Base-by-base conservation (phyloP, 768 basidiomycete genomes). In the Lyophyllum atratum region DNA sequence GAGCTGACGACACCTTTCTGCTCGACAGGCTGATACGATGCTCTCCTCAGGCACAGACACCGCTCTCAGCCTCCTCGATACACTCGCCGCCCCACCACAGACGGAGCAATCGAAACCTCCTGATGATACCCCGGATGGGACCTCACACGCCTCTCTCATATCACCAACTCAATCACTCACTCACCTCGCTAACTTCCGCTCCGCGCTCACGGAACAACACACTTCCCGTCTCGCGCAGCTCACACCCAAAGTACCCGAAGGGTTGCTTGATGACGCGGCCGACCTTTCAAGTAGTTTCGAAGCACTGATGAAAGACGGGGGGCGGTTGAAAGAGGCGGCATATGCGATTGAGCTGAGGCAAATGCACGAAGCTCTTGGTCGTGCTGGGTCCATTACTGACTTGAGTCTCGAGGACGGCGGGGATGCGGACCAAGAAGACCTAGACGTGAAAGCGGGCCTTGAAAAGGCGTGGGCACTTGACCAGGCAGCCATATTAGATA, bases 381-480 rank as follows among this genome's bases (percentile, higher is more conserved):
- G 17, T 11, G 40, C 49, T 14, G 59, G 52, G 15, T 11, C 49
- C 26, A 22, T 49, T 8, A 24, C 22, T 15, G 52, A 45, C 24
- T 15, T 55, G 17, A 15, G 60, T n/a, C 37, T 29, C 21, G 49
- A 56, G 1, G 28, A 26, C 9, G 59, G 59, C 28, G 57, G 19
- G 6, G 43, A 46, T 14, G 40, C 9, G n/a, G 44, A 29, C 26
- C 37, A 37, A 33, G 9, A 37, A 12, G 24, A 40, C n/a, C n/a
- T 64, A 42, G 64, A 74, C 54, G 62, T 73, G 28, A 53, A 26
- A 26, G 45, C 26, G 45, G 28, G 45, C 21, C 47, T 76, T 12
- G 68, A 72, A 49, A 55, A 52, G 1, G 74, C 73, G 14, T 75
- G 73, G 68, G 45, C 52, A 1, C 48, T 61, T 6, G 76, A 78